Evolutionary conservation across 2,329 filamentous ascomycete genomes (phyloP).

Genomic region (Dothiorella sarmentorum): DNA sequence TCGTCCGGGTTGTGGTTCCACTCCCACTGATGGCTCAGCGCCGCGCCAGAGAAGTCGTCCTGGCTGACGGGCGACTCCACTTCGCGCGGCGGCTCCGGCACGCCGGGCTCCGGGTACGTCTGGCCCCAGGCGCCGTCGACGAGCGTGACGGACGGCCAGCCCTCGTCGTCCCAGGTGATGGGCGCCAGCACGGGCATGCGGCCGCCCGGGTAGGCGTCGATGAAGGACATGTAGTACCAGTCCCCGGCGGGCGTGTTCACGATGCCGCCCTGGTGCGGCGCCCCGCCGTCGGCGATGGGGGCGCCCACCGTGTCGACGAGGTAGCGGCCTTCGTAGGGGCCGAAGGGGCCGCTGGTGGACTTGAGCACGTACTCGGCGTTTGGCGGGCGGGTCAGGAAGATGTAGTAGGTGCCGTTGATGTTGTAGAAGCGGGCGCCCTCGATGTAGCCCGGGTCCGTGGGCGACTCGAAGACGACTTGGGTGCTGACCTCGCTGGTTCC

Average conservation of each 20-base stretch:
- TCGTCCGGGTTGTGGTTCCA: slow-evolving; percentile 62
- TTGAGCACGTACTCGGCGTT: slow-evolving; percentile 50
- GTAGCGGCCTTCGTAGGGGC: slow-evolving; percentile 49
- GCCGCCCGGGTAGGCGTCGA: slow-evolving; percentile 55
- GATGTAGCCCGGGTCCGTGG: slow-evolving; percentile 38
- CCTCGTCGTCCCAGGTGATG: slow-evolving; percentile 50
- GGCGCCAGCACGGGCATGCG: slow-evolving; percentile 57
- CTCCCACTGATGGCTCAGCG: slow-evolving; percentile 51
- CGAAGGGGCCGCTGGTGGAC: slow-evolving; percentile 46
- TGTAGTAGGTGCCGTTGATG: slow-evolving; percentile 54
- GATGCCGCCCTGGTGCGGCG: slow-evolving; percentile 55
- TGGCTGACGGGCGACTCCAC: slow-evolving; percentile 32
- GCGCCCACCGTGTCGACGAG: slow-evolving; percentile 44
- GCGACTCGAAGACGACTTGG: slow-evolving; percentile 42
- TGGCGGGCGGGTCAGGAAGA: slow-evolving; percentile 49
- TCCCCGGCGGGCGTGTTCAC: slow-evolving; percentile 50
- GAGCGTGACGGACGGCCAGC: slow-evolving; percentile 48
- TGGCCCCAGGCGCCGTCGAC: slow-evolving; percentile 48
- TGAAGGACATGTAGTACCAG: slow-evolving; percentile 60
- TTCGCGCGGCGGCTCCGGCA: slow-evolving; percentile 24
- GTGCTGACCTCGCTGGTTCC: slow-evolving; percentile 46
- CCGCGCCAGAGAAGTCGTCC: slow-evolving; percentile 45
- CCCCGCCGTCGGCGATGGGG: slow-evolving; percentile 46
- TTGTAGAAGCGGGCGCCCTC: slow-evolving; percentile 59
- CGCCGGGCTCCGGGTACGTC: slow-evolving; percentile 39